Evolutionary conservation across 139 green algal species (phyloP), one percentile per base, ranked within the genome.

Genomic region (Chlorella sp.): DNA sequence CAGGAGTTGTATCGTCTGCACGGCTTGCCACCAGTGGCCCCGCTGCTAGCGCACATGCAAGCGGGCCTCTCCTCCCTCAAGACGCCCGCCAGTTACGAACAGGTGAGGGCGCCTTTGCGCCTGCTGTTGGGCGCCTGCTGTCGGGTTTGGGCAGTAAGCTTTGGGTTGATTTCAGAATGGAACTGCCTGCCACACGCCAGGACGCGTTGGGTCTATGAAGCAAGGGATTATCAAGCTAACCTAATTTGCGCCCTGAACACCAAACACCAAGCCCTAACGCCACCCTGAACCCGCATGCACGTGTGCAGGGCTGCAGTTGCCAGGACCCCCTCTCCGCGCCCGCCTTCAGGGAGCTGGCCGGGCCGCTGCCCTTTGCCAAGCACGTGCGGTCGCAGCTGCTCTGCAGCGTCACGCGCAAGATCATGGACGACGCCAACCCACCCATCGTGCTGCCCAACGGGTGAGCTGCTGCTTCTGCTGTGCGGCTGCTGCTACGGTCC

Each of bases 391-490:
- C 85, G 71, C 96, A 93, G 78, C 90, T 98, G 35, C 78, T 98
- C 23, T 98, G 94, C 76, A 75, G 78, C 26, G 77, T 98, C 3
- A 96, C 88, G 0, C 77, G 78, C 2, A 83, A 90, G 49, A 34
- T 94, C 29, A 98, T 98, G 92, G 88, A 87, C 26, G 94, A 96
- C 71, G 81, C 94, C 67, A 98, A 98, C 79, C 92, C 93, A 29
- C 93, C 94, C 3, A 82, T 97, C 73, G 92, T 81, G 72, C 78
- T 97, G 73, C 92, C 93, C 29, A 97, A 97, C 71, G 93, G 93
- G 35, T 89, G 88, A 27, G 89, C 93, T 20, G 31, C 35, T 2
- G 35, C 10, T n/a, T 2, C 2, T 34, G 67, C 24, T 2, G 30
- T 4, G 32, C 14, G 2, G 64, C n/a, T n/a, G n/a, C n/a, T n/a